phyloP scores from a whole-genome alignment of 2,329 filamentous ascomycete genomes.

The Ampelomyces quisqualis region DNA sequence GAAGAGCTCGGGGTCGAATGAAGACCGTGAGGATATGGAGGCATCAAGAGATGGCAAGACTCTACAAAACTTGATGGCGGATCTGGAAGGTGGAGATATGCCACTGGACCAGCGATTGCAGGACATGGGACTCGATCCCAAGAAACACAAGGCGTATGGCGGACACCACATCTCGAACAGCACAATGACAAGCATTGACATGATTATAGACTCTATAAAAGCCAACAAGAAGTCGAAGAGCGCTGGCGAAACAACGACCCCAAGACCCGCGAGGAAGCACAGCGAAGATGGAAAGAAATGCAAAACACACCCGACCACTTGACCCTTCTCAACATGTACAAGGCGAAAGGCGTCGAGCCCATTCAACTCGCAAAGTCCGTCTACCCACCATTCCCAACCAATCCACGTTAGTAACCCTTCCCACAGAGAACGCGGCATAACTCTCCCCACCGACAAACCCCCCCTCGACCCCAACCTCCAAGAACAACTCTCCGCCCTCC shows the following conservation, averaged over 20 bases:
- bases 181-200: slow-evolving; percentile 11
- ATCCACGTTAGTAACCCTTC: slow-evolving; percentile 7
- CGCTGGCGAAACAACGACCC: slow-evolving; percentile 26
- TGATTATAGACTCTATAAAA: slow-evolving; percentile 26
- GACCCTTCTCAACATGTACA: slow-evolving; percentile 35
- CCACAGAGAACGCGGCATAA: slow-evolving; percentile 34
- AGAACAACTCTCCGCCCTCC: slow-evolving; percentile 35
- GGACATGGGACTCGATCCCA: slow-evolving; percentile 30
- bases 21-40: slow-evolving; percentile 16
- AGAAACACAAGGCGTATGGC: slow-evolving; percentile 34
- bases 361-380: slow-evolving; percentile 41
- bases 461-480: slow-evolving; percentile 34
- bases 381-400: slow-evolving; percentile 1
- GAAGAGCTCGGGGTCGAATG: slow-evolving; percentile 21
- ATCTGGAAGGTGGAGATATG: slow-evolving; percentile 26
- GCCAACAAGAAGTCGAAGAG: slow-evolving; percentile 25
- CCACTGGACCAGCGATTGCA: slow-evolving; percentile 29
- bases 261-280: slow-evolving; percentile 33
- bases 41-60: slow-evolving; percentile 9
- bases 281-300: slow-evolving; percentile 32
- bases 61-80: slow-evolving; percentile 16
- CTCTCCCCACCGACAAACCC: slow-evolving; percentile 32
- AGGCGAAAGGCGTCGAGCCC: slow-evolving; percentile 35
- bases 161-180: neutral
- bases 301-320: slow-evolving; percentile 35